phyloP scores from a whole-genome alignment of 2,329 filamentous ascomycete genomes.

The Eutypella sp. region DNA sequence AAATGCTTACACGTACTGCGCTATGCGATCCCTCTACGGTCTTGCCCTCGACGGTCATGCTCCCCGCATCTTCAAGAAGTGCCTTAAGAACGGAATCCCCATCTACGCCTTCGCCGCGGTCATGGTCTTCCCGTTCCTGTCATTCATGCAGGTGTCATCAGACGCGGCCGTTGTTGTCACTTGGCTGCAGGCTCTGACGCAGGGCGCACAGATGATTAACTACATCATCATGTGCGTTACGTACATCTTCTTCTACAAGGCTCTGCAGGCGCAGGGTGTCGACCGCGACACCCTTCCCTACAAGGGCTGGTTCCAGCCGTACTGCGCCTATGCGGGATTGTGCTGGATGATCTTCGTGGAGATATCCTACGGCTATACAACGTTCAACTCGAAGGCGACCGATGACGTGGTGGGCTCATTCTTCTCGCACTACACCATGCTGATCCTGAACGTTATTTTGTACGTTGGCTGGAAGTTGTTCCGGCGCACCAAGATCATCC shows the following conservation, averaged over 20 bases:
- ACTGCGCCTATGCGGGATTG: conserved; percentile 44
- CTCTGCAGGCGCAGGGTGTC: conserved; percentile 44
- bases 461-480: conserved; percentile 61
- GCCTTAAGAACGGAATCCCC: conserved; percentile 55
- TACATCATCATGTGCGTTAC: conserved; percentile 56
- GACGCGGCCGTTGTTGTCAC: conserved; percentile 26
- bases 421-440: conserved; percentile 47
- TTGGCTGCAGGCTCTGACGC: conserved; percentile 34
- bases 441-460: conserved; percentile 40
- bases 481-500: conserved; percentile 52
- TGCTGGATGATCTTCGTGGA: conserved; percentile 38
- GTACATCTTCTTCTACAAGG: conserved; percentile 55
- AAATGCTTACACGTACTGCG: conserved; percentile 58
- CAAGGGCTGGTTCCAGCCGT: conserved; percentile 54
- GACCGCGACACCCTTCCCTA: conserved; percentile 53
- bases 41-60: conserved; percentile 54
- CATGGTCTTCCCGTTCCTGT: conserved; percentile 56
- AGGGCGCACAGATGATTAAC: conserved; percentile 47
- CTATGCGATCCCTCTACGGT: conserved; percentile 56
- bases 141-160: conserved; percentile 39
- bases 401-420: conserved; percentile 31
- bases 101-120: conserved; percentile 57
- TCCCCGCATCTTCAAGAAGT: conserved; percentile 45
- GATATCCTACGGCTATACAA: conserved; percentile 51
- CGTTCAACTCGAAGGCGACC: conserved; percentile 32